phyloP scores from a whole-genome alignment of 768 basidiomycete genomes.

The Pholiota conissans region DNA sequence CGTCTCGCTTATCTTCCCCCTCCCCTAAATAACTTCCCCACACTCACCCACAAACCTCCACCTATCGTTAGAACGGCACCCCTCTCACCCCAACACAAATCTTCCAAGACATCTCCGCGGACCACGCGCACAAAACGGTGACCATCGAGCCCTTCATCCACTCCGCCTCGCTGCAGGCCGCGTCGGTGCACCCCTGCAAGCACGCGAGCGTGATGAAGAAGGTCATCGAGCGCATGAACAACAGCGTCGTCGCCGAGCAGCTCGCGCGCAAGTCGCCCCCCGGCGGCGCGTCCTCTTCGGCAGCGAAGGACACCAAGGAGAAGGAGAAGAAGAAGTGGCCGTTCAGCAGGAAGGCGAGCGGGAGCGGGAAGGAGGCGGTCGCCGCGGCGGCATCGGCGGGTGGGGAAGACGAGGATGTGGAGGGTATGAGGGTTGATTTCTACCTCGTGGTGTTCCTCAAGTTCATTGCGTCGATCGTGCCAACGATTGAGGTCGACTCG shows the following conservation, averaged over 20 bases:
- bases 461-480: conserved; percentile 97
- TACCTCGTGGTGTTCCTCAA: conserved; percentile 98
- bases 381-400: conserved; percentile 29
- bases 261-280: conserved; percentile 56
- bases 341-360: conserved; percentile 74
- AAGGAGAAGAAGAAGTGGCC: conserved; percentile 82
- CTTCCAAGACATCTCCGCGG: conserved; percentile 96
- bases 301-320: conserved; percentile 28
- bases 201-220: conserved; percentile 99
- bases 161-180: conserved; percentile 78
- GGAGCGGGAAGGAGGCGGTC: conserved; percentile 55
- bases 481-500: conserved; percentile 98
- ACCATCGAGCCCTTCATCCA: conserved; percentile 99
- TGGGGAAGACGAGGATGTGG: conserved; percentile 63
- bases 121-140: conserved; percentile 98
- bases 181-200: conserved; percentile 97
- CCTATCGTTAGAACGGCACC: conserved; percentile 87
- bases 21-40: conserved; percentile 9
- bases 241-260: conserved; percentile 80
- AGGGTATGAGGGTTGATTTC: conserved; percentile 96
- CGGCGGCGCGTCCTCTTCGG: conserved; percentile 19
- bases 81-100: conserved; percentile 89
- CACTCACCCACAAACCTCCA: too few species aligned
- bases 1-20: conserved; percentile 4
- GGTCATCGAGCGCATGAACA: conserved; percentile 98